phyloP scores from a whole-genome alignment of 441 rosid species.

The Omphalea diandra region DNA sequence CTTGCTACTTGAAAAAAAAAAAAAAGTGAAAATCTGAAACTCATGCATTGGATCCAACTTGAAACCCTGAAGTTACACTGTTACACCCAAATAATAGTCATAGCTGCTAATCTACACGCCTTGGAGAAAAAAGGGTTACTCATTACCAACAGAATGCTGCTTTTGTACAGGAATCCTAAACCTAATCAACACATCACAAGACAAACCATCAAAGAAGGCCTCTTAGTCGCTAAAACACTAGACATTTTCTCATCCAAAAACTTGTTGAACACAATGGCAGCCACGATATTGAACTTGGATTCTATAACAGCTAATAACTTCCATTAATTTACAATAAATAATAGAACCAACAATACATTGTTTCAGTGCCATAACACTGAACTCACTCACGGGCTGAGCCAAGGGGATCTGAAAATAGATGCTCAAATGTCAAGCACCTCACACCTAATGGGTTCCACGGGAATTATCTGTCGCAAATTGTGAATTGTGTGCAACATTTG shows the following conservation, averaged over 20 bases:
- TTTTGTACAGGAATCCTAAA: conserved; percentile 8
- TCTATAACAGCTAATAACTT: background rate
- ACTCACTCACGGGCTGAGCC: background rate
- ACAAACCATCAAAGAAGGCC: background rate
- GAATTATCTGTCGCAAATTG: conserved; percentile 43
- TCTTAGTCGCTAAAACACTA: background rate
- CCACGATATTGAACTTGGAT: background rate
- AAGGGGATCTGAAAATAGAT: conserved; percentile 1
- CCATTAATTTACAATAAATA: conserved; percentile 15
- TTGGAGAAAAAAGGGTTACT: background rate
- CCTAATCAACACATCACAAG: background rate
- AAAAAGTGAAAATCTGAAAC: too few species aligned
- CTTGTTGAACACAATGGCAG: background rate
- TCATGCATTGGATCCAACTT: too few species aligned
- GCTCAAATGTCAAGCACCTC: conserved; percentile 16
- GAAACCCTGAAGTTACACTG: too few species aligned
- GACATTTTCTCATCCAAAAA: background rate
- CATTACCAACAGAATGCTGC: background rate
- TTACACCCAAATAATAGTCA: too few species aligned
- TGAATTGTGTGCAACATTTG: conserved; percentile 38
- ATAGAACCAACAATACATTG: background rate
- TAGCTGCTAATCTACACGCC: too few species aligned
- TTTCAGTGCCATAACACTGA: background rate
- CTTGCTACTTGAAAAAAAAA: too few species aligned
- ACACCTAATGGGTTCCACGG: conserved; percentile 36